Evolutionary conservation across 1,284 basidiomycete genomes (phyloP), one percentile per base, ranked within the genome.

Genomic region (Sporisorium reilianum): DNA sequence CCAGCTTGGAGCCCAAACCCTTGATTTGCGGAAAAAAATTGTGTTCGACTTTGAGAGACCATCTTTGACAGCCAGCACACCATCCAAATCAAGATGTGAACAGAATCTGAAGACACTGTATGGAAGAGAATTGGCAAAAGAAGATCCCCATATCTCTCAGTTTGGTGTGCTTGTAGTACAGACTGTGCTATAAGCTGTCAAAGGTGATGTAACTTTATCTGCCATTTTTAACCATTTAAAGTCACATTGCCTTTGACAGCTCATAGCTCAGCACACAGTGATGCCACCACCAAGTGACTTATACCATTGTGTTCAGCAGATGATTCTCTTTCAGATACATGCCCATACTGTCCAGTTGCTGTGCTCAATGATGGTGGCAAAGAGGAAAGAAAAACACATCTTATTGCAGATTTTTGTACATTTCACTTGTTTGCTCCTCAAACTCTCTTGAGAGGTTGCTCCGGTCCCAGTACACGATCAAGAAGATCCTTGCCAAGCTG

Each of bases 401-500:
- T 40, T 20, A 3, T n/a, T 20, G 18, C 32, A 34, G 38, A 40
- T n/a, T 40, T 40, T 5, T 20, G n/a, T 40, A 10, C 4, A 20
- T n/a, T n/a, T 20, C n/a, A 40, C 38, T 40, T 40, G 38, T 40
- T 40, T 40, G 38, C 48, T 34, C 34, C 28, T 30, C 6, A 34
- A 7, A 34, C 6, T n/a, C n/a, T n/a, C n/a, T n/a, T n/a, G n/a
- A n/a, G n/a, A n/a, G n/a, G n/a, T n/a, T n/a, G n/a, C n/a, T 14
- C 48, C 48, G 32, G 32, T 3, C 30, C 48, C 9, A 49, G 28
- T 5, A 49, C 48, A 6, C 11, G 5, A 23, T 34, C 48, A 32
- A 49, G 48, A 22, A 49, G 28, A 16, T 49, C 18, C 30, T 49
- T 34, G 7, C 48, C 48, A 14, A 49, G 48, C 48, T 49, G 48